Evolutionary conservation across 176 grass and related monocot genomes (phyloP).

Genomic region (Zea luxurians): DNA sequence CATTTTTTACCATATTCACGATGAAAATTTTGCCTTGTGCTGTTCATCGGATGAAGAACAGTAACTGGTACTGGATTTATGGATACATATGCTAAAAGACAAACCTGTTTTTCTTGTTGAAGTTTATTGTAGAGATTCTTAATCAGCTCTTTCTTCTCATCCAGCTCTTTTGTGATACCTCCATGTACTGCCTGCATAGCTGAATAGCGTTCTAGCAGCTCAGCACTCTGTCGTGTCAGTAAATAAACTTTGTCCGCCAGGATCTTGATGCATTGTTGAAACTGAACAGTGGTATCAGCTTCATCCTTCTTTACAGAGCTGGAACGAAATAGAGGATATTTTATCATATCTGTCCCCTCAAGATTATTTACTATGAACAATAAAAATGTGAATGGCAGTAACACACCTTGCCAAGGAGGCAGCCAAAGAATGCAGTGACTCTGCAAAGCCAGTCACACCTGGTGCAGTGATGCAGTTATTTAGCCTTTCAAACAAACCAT

Average conservation of each 20-base stretch:
- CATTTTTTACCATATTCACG: conserved; percentile 14
- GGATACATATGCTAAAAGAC: conserved; percentile 23
- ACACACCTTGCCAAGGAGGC: conserved; percentile 67
- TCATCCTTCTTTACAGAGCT: conserved; percentile 89
- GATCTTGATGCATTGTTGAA: conserved; percentile 85
- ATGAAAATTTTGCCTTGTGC: background rate
- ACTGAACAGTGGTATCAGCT: conserved; percentile 66
- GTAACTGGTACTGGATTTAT: conserved; percentile 12
- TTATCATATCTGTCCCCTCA: background rate
- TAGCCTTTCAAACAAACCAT: conserved; percentile 82
- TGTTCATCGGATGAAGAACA: background rate
- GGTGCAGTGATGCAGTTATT: conserved; percentile 62
- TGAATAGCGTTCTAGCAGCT: conserved; percentile 56
- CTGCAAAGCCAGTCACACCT: conserved; percentile 58
- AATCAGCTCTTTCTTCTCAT: conserved; percentile 72
- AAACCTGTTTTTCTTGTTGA: conserved; percentile 91
- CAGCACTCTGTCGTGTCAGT: conserved; percentile 55
- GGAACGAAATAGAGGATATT: conserved; percentile 28
- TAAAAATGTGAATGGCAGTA: background rate
- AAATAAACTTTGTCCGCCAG: conserved; percentile 77
- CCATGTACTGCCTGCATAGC: conserved; percentile 53
- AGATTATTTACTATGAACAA: background rate
- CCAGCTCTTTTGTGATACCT: conserved; percentile 64
- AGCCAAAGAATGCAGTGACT: conserved; percentile 83
- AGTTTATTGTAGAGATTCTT: conserved; percentile 71